Evolutionary conservation across 2,329 filamentous ascomycete species (phyloP).

Genomic region (Diaporthe nobilis): DNA sequence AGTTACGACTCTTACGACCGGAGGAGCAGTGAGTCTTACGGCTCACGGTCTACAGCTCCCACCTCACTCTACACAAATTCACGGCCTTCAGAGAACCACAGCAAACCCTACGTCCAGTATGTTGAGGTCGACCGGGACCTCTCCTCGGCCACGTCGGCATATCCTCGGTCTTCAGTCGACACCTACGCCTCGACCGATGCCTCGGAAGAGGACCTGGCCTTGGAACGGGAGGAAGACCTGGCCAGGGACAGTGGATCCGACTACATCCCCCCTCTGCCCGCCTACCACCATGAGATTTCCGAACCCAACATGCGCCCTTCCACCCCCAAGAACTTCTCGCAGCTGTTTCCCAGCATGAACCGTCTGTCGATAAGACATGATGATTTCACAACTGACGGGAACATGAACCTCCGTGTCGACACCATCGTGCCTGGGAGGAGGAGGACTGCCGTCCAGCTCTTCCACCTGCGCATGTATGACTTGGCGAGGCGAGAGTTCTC

Average conservation of each 20-base stretch:
- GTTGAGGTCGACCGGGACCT: conserved; percentile 51
- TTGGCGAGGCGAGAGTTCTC: conserved; percentile 89
- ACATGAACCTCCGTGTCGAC: conserved; percentile 96
- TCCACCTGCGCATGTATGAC: conserved; percentile 96
- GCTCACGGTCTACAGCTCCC: conserved; percentile 38
- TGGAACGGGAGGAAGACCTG: conserved; percentile 56
- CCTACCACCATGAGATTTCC: conserved; percentile 73
- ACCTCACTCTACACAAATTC: conserved; percentile 38
- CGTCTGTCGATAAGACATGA: conserved; percentile 89
- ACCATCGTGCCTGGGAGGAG: conserved; percentile 77
- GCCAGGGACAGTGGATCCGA: conserved; percentile 46
- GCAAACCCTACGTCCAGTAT: conserved; percentile 39
- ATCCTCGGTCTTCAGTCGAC: conserved; percentile 75
- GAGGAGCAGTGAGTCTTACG: conserved; percentile 41
- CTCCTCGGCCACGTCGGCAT: conserved; percentile 58
- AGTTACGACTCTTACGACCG: conserved; percentile 31
- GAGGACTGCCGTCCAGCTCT: conserved; percentile 81
- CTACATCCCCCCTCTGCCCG: conserved; percentile 67
- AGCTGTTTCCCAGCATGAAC: conserved; percentile 88
- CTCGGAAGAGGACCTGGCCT: conserved; percentile 70
- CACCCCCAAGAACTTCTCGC: conserved; percentile 84
- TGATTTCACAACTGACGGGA: conserved; percentile 89
- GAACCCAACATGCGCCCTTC: conserved; percentile 80
- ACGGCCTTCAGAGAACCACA: conserved; percentile 26
- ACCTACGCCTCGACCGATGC: conserved; percentile 84